These are phyloP conservation scores for Heterobasidion irregulare DNA, from an alignment of 1,284 basidiomycete genomes.

Conservation along the genomic window DNA sequence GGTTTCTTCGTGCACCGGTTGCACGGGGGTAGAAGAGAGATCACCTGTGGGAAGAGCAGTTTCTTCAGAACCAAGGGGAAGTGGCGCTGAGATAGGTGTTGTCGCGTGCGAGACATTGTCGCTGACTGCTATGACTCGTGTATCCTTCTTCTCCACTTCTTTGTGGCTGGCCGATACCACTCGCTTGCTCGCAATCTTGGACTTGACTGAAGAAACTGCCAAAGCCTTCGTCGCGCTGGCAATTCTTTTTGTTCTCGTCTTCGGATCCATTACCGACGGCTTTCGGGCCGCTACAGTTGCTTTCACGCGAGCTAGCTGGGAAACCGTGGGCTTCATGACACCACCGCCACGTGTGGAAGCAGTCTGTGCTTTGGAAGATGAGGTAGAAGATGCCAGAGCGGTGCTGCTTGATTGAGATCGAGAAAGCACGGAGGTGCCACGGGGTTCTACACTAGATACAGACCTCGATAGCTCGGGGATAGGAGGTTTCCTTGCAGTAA, in stretches of 20 bases:
- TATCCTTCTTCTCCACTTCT: not conserved
- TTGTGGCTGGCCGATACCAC: not conserved
- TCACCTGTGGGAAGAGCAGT: too few species aligned
- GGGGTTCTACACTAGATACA: not conserved
- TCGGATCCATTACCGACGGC: not conserved
- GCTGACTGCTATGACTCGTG: too few species aligned
- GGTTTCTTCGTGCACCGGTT: too few species aligned
- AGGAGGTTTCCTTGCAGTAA: not conserved
- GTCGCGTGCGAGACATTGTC: too few species aligned
- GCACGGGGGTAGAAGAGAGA: too few species aligned
- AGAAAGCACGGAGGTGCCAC: not conserved
- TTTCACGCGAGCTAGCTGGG: slow-evolving; percentile 15
- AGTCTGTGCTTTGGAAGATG: not conserved
- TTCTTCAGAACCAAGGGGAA: too few species aligned
- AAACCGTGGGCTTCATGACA: slow-evolving; percentile 13
- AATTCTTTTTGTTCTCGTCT: not conserved
- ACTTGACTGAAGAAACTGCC: not conserved
- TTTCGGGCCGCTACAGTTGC: not conserved
- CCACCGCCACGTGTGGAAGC: slow-evolving; percentile 6
- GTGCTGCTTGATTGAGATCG: not conserved
- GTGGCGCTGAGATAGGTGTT: not conserved
- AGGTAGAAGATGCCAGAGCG: not conserved
- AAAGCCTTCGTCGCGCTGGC: not conserved
- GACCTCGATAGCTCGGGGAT: not conserved
- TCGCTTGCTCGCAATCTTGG: not conserved